Base-by-base conservation (phyloP, 2,329 filamentous ascomycete species). In the Clonostachys solani region DNA sequence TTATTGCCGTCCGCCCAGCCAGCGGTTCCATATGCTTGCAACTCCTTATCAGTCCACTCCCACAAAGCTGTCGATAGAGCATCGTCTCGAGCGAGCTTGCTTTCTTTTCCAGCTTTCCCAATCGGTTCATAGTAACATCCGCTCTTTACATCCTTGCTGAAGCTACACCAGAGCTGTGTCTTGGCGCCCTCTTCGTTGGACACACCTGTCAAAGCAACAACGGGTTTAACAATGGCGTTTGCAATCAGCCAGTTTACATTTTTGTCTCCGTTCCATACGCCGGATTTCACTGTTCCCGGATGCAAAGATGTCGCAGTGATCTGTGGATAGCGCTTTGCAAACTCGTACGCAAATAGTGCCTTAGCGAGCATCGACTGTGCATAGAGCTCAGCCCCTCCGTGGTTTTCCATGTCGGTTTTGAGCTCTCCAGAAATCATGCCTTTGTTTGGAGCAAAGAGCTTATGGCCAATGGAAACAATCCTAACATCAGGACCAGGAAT, bases 261-360 rank as follows among this genome's bases (percentile, higher is more conserved):
- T 5, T 19, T 19, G 18, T 19, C 40, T 12, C 40, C 40, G 12
- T 16, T 42, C 40, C n/a, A 12, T 23, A 66, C 52, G 19, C 50
- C 52, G 2, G 65, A 67, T 13, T 50, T 49, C 4, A 66, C 59
- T 5, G 69, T 57, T 2, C 77, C 77, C 0, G 77, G 77, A 46
- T 80, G 77, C 2, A 80, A 54, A 0, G 71, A 66, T 10, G 78
- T 63, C 17, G 68, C 66, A 16, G 63, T 60, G 35, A 64, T 50
- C 6, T 50, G 44, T 10, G 56, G 57, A 40, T 59, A 49, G 15
- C 45, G 46, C 43, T 53, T 51, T 3, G 59, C 60, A 3, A 65
- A 48, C 40, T 61, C 52, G 6, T 52, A 48, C 12, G 60, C 52
- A 43, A 55, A 60, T 19, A 64, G 53, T 12, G 63, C 34, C 42